Evolutionary conservation across 306 rosid species (phyloP), one percentile per base, ranked within the genome.

Genomic region (Macrotyloma uniflorum): DNA sequence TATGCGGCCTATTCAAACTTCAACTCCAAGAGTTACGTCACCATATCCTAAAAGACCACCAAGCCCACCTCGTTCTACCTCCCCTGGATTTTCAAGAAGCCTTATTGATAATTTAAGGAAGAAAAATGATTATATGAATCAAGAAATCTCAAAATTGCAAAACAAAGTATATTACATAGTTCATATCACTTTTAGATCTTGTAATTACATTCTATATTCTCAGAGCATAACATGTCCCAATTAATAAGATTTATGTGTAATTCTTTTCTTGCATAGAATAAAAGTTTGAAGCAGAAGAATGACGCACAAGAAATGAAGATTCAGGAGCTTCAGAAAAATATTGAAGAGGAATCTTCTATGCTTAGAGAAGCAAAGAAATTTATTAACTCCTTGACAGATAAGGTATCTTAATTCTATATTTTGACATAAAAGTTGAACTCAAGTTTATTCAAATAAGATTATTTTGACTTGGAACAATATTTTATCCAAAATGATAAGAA

Each of bases 11-110:
- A 78, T 76, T 3, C 87, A 88, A 51, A 81, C 86, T 63, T 80
- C 83, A 63, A 51, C 79, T 78, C 77, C 93, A 8, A 93, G 89
- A 80, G 59, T 96, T 62, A 42, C 82, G 59, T 88, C 96, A 54
- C 96, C 97, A 0, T 90, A 85, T 75, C 32, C 93, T 65, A 88
- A 87, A 82, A 87, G 85, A 83, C 96, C 91, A 42, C 96, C 91
- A 43, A 96, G 99, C 89, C 96, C 97, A 51, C 93, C 97, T 8
- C 91, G 91, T 12, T 85, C 90, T 67, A 28, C 72, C 20, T 82
- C 90, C 80, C 96, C 96, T 16, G 87, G 88, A 82, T 91, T 91
- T 79, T 96, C 98, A 23, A 91, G 82, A 87, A 89, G 94, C 76
- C 85, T 96, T 58, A 87, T 96, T 33, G 99, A 96, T 26, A 88